phyloP scores from a whole-genome alignment of 163 green algal species.

The Trebouxia gelatinosa region DNA sequence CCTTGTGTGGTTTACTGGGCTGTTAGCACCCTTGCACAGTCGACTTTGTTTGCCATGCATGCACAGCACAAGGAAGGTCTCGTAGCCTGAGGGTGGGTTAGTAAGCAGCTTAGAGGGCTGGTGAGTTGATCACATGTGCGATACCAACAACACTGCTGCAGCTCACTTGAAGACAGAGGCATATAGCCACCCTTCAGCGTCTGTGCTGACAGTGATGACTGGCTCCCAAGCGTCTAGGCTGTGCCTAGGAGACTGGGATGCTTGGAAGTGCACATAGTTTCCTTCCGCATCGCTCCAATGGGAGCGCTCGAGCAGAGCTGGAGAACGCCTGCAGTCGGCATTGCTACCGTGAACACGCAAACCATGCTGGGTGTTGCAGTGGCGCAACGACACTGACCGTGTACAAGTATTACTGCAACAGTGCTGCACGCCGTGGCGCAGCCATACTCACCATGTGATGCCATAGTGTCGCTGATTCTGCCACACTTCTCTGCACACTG shows the following conservation, averaged over 20 bases:
- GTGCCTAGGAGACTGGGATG: neutral
- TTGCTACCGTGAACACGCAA: neutral
- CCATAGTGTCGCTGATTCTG: constrained; percentile 32
- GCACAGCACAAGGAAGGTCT: too few species aligned
- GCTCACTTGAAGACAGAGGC: constrained; percentile 54
- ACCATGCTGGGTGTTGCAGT: neutral
- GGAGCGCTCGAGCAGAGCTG: constrained; percentile 42
- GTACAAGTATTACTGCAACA: neutral
- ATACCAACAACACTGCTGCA: neutral
- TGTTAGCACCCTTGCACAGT: too few species aligned
- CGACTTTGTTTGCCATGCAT: too few species aligned
- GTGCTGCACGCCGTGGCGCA: neutral
- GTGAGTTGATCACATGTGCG: too few species aligned
- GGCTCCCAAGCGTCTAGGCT: constrained; percentile 36
- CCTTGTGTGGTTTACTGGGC: too few species aligned
- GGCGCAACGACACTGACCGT: neutral
- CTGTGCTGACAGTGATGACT: constrained; percentile 39
- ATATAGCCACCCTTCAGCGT: constrained; percentile 57
- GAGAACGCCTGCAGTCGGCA: constrained; percentile 19
- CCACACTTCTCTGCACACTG: too few species aligned
- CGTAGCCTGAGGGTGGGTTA: too few species aligned
- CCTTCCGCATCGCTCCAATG: constrained; percentile 45
- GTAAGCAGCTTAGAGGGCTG: too few species aligned
- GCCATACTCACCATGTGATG: constrained; percentile 17
- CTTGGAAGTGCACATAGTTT: constrained; percentile 18